Evolutionary conservation across 768 basidiomycete genomes (phyloP), one percentile per base, ranked within the genome.

Genomic region (Harrya chromipes): DNA sequence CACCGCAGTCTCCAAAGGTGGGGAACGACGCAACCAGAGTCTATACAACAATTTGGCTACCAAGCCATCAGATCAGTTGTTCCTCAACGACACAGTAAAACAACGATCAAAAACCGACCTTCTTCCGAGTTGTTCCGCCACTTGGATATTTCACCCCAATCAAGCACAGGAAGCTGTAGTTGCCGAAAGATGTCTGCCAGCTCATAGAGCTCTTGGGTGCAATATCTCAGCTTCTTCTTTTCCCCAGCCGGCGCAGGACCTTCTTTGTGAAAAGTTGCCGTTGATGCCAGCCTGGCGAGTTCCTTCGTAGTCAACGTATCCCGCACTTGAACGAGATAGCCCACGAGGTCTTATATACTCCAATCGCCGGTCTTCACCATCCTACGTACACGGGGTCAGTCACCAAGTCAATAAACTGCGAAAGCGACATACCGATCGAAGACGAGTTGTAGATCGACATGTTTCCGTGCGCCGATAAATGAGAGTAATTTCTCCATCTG

Each of bases 361-460:
- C 93, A 94, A 55, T 90, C 85, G 24, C 92, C 91, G 40, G 88
- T 90, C 65, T 86, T 88, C 56, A 91, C 81, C 87, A 91, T 89
- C 65, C 90, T 91, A 53, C 4, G 43, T 5, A 41, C 9, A 27
- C 10, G 2, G 14, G 4, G 36, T 48, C 31, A 55, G 29, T 27
- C 19, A 27, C 19, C 33, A 24, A 36, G 36, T 45, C 27, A 55
- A 42, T 17, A 9, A 42, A 37, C 9, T 23, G 16, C 39, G 36
- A 26, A n/a, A 10, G 36, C 10, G 2, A 56, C 74, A 42, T 46
- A 89, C 85, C 94, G 78, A 46, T 87, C 81, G 63, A 99, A 99
- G n/a, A 99, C 79, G 3, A 97, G 73, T 65, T 97, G 94, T 2
- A 97, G 74, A 52, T 97, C 90, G 7, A 97, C 92, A 55, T 94